Evolutionary conservation across 2,329 filamentous ascomycete species (phyloP).

Genomic region (Grosmannia penicillata): DNA sequence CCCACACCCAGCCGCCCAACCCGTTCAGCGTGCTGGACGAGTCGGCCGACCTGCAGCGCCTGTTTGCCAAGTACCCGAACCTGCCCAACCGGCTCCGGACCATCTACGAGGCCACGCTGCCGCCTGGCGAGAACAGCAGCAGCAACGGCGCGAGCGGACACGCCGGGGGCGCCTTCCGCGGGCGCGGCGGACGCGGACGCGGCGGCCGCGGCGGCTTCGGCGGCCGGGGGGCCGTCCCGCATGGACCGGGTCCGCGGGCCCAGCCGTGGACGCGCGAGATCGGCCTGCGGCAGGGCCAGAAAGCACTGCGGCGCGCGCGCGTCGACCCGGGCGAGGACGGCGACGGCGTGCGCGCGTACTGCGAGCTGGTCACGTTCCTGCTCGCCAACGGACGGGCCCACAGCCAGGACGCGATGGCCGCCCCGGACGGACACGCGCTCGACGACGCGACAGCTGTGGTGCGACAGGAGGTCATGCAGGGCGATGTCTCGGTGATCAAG

Average conservation of each 20-base stretch:
- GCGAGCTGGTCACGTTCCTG: constrained; percentile 37
- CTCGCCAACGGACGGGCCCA: constrained; percentile 17
- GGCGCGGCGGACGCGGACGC: neutral
- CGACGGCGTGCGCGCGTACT: constrained; percentile 46
- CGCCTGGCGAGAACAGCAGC: constrained; percentile 17
- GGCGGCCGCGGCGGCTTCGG: neutral
- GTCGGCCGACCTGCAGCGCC: constrained; percentile 30
- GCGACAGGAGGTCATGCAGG: constrained; percentile 28
- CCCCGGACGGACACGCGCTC: constrained; percentile 12
- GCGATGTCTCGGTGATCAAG: constrained; percentile 37
- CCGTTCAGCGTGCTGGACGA: constrained; percentile 38
- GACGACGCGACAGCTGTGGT: constrained; percentile 22
- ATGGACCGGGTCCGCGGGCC: no score
- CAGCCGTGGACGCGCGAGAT: constrained; percentile 41
- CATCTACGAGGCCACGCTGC: constrained; percentile 35
- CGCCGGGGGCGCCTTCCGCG: neutral
- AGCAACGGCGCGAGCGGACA: neutral
- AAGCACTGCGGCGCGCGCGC: constrained; percentile 35
- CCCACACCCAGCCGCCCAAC: constrained; percentile 12
- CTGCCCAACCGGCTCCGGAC: constrained; percentile 30
- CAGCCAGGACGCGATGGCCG: constrained; percentile 14
- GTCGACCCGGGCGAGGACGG: constrained; percentile 36
- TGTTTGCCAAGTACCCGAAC: constrained; percentile 38
- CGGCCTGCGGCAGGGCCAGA: constrained; percentile 40
- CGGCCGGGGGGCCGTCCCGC: neutral